Conservation (phyloP, 2,329 filamentous ascomycete species). For the Cladobotryum mycophilum region DNA sequence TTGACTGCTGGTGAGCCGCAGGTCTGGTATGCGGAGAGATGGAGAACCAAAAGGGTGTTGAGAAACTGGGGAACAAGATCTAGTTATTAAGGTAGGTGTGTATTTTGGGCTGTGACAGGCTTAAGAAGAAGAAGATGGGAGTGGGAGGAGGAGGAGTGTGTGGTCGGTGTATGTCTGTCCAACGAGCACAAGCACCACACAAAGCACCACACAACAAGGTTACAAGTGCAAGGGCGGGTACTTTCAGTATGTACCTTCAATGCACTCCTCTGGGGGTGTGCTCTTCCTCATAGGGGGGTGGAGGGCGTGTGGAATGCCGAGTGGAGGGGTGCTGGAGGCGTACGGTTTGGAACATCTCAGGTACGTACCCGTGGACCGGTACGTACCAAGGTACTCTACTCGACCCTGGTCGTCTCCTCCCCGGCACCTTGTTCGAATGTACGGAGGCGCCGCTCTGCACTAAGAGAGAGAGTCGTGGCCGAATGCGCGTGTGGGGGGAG, state of each 20-base stretch:
- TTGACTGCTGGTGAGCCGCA: slow-evolving; percentile 1
- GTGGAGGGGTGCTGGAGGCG: too few relatives aligned
- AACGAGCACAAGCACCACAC: neutral
- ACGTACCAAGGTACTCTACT: slow-evolving; percentile 1
- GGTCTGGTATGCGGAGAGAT: slow-evolving; percentile 13
- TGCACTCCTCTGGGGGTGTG: neutral
- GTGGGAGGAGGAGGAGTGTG: slow-evolving; percentile 7
- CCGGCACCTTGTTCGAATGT: slow-evolving; percentile 5
- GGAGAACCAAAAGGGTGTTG: slow-evolving; percentile 11
- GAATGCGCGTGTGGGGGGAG: slow-evolving; percentile 7
- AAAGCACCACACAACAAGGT: neutral
- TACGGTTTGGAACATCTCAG: too few relatives aligned
- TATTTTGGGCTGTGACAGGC: slow-evolving; percentile 10
- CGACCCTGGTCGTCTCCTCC: neutral
- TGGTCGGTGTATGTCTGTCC: slow-evolving; percentile 1
- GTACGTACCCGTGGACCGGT: slow-evolving; percentile 3
- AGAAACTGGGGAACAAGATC: slow-evolving; percentile 15
- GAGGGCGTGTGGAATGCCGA: too few relatives aligned
- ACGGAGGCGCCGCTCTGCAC: slow-evolving; percentile 10
- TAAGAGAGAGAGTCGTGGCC: neutral
- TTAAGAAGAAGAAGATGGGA: slow-evolving; percentile 9
- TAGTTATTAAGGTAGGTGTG: slow-evolving; percentile 13
- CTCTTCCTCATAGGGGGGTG: too few relatives aligned
- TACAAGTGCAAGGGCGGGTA: slow-evolving; percentile 8
- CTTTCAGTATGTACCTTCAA: neutral